Conservation (phyloP, 129 eudicot genomes). For the Heracleum sosnowskyi region DNA sequence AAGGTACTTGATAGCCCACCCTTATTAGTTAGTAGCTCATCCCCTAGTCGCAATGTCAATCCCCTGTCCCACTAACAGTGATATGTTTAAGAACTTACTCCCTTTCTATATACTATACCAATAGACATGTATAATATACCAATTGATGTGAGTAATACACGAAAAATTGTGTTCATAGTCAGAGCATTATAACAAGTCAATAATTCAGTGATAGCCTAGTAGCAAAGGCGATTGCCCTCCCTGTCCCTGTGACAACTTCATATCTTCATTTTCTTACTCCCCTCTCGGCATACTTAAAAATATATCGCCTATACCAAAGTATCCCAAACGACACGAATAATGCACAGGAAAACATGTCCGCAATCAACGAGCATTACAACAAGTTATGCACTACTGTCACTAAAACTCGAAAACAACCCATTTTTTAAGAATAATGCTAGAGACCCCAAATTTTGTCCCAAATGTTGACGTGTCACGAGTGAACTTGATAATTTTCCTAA, state of each 20-base stretch:
- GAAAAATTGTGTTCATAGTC: too few species aligned
- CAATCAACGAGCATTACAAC: not conserved
- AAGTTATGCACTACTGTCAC: not conserved
- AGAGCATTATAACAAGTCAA: too few species aligned
- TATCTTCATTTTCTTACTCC: not conserved
- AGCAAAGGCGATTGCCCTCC: not conserved
- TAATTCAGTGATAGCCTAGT: not conserved
- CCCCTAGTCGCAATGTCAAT: not conserved
- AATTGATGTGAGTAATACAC: too few species aligned
- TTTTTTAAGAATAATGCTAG: too few species aligned
- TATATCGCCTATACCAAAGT: not conserved
- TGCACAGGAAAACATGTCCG: not conserved
- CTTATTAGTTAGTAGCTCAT: not conserved
- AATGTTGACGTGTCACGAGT: too few species aligned
- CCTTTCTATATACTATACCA: not conserved
- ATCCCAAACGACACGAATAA: not conserved
- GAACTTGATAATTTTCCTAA: too few species aligned
- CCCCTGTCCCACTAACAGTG: not conserved
- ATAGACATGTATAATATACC: too few species aligned
- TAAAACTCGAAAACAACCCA: not conserved
- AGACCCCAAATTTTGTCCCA: too few species aligned
- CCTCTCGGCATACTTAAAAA: not conserved
- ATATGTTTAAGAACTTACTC: not conserved
- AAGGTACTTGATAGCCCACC: not conserved
- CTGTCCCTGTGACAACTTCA: not conserved